phyloP scores from a whole-genome alignment of 2,329 filamentous ascomycete species.

The Arthrobotrys pseudoclavata region DNA sequence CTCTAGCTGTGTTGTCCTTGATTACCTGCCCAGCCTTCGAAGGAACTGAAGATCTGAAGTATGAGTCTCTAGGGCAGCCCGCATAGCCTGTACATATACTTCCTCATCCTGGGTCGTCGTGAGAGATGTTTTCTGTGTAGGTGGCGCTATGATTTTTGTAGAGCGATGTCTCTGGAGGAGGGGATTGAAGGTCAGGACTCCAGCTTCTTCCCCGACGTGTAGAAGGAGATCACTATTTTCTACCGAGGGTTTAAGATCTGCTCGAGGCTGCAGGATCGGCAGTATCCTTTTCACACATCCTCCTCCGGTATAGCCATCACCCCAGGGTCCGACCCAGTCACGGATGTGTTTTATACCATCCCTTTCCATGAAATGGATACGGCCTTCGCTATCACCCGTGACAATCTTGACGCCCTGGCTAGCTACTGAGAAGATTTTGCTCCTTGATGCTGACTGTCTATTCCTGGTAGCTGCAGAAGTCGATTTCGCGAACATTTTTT shows the following conservation, averaged over 20 bases:
- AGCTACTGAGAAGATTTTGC: constrained; percentile 84
- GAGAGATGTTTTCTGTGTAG: background rate
- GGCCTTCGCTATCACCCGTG: constrained; percentile 85
- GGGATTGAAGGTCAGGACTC: constrained; percentile 46
- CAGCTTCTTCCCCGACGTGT: constrained; percentile 45
- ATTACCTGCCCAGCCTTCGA: background rate
- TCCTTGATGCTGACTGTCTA: constrained; percentile 82
- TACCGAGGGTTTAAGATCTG: constrained; percentile 61
- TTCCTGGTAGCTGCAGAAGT: constrained; percentile 71
- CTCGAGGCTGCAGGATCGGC: constrained; percentile 37
- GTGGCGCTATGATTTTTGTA: background rate
- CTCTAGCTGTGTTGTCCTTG: background rate
- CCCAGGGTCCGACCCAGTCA: constrained; percentile 71
- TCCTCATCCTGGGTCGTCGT: constrained; percentile 12
- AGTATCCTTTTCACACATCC: constrained; percentile 35
- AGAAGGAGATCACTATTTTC: constrained; percentile 53
- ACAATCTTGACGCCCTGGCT: constrained; percentile 86
- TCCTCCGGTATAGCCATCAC: constrained; percentile 59
- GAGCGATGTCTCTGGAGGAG: background rate
- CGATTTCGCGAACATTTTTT: constrained; percentile 66
- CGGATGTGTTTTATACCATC: constrained; percentile 73
- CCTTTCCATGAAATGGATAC: constrained; percentile 90
- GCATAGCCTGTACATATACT: constrained; percentile 34
- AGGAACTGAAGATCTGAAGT: constrained; percentile 43
- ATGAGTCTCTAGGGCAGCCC: constrained; percentile 38